These are phyloP conservation scores for Syncephalis fuscata DNA, from an alignment of 371 early-diverging fungal genomes.

Conservation along the genomic window DNA sequence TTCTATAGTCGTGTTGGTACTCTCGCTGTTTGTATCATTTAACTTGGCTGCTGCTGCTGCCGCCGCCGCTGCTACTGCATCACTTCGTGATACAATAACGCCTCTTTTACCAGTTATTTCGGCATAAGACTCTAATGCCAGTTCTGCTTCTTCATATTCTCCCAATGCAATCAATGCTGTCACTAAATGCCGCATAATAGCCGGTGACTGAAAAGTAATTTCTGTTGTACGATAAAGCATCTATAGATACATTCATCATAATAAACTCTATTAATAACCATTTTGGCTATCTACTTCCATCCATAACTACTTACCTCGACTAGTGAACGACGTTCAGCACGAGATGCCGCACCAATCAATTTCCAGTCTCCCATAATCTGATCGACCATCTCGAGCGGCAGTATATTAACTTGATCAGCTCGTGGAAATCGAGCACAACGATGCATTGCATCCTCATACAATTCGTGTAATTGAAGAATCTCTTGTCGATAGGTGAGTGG, in stretches of 20 bases:
- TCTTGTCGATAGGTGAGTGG: constrained; percentile 24
- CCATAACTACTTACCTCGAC: constrained; percentile 17
- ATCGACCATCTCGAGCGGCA: constrained; percentile 40
- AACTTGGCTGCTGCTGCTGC: too few relatives aligned
- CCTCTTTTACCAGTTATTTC: constrained; percentile 21
- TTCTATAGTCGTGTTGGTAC: too few relatives aligned
- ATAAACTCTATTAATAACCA: too few relatives aligned
- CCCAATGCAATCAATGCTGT: constrained; percentile 33
- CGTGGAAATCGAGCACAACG: constrained; percentile 34
- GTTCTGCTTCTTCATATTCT: constrained; percentile 55
- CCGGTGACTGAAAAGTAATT: constrained; percentile 55
- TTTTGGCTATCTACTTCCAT: background rate
- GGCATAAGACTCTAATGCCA: constrained; percentile 44
- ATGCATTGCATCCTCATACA: constrained; percentile 42
- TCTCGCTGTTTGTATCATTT: too few relatives aligned
- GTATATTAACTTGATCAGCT: constrained; percentile 38
- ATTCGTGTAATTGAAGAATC: constrained; percentile 30
- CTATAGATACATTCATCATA: constrained; percentile 11
- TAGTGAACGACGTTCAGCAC: constrained; percentile 20
- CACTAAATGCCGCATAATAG: constrained; percentile 44
- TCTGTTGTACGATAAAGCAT: constrained; percentile 41
- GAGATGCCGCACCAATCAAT: constrained; percentile 22
- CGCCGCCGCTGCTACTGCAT: too few relatives aligned
- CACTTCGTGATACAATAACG: too few relatives aligned
- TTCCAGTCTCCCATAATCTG: constrained; percentile 37